These are phyloP conservation scores for Coemansia asiatica DNA, from an alignment of 192 early-diverging fungal species.

Conservation along the genomic window DNA sequence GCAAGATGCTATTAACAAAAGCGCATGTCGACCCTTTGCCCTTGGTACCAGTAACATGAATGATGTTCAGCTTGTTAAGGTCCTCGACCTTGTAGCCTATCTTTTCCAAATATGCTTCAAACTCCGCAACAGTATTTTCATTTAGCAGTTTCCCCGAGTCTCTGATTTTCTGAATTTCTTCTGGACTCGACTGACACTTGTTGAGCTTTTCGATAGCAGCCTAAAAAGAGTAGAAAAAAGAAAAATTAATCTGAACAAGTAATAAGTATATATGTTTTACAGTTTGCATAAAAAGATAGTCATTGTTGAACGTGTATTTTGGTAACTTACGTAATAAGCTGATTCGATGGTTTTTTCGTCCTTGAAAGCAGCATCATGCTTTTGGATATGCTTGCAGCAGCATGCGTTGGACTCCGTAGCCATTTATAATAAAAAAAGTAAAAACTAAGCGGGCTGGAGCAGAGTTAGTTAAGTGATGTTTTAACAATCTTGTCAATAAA, in stretches of 20 bases:
- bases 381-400: not conserved
- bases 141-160: slow-evolving; percentile 45
- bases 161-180: slow-evolving; percentile 67
- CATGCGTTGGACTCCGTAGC: not conserved
- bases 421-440: not conserved
- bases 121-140: slow-evolving; percentile 35
- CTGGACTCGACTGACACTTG: slow-evolving; percentile 83
- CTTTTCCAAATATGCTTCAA: slow-evolving; percentile 32
- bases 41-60: slow-evolving; percentile 84
- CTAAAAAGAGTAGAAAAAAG: slow-evolving; percentile 35
- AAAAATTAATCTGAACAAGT: no score
- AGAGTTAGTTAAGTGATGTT: not conserved
- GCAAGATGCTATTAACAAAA: slow-evolving; percentile 77
- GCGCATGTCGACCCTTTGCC: slow-evolving; percentile 87
- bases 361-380: not conserved
- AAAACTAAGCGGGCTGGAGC: not conserved
- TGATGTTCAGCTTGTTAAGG: slow-evolving; percentile 73
- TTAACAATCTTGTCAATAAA: no score
- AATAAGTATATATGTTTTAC: no score
- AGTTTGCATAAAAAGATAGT: not conserved
- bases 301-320: not conserved
- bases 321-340: not conserved
- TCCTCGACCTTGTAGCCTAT: slow-evolving; percentile 52
- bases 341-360: not conserved
- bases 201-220: slow-evolving; percentile 79